Base-by-base conservation (phyloP, 106 monocot species). In the Dendrobium huoshanense region DNA sequence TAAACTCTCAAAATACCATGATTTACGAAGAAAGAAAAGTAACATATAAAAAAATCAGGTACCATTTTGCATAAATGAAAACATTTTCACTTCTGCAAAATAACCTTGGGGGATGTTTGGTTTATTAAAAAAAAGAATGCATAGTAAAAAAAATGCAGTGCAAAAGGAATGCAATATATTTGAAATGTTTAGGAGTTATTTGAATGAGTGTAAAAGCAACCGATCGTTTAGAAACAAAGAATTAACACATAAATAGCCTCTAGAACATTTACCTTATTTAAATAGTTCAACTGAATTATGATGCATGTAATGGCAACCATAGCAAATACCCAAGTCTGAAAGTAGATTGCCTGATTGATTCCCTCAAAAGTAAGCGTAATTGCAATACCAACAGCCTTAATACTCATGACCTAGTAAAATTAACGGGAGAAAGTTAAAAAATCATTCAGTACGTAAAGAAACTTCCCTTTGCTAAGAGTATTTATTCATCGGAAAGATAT, bases 311-410 rank as follows among this genome's bases (percentile, higher is more conserved):
- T 25, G 5, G 94, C 83, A 79, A 91, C 80, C 86, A 89, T 86
- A 79, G 78, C 87, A 85, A 97, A 97, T 25, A 97, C 77, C 96
- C 96, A 97, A 29, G 96, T 97, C 78, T 97, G 94, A 40, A 89
- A 90, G 88, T 92, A 97, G 24, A 81, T 85, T 64, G 90, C 87
- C 67, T 97, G 96, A 79, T 89, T 91, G 55, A 89, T 85, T 17
- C 96, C 96, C 78, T 97, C 92, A 55, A 97, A n/a, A 3, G 94
- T 94, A 56, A 97, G 96, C 78, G 94, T 94, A 49, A 97, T 94
- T 4, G 96, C 94, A 86, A 97, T 92, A 31, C 96, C 96, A 72
- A 97, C 78, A 29, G 96, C 96, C 81, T 97, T 97, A 67, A 97
- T 89, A 44, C 96, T 97, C 91, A 97, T 90, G 9, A 97, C 94